A percentile compares a stretch with the other conserved stretches of the same genome.
phyloP scores from a whole-genome alignment of 2,329 filamentous ascomycete species.

The Venturiaceae sp. region DNA sequence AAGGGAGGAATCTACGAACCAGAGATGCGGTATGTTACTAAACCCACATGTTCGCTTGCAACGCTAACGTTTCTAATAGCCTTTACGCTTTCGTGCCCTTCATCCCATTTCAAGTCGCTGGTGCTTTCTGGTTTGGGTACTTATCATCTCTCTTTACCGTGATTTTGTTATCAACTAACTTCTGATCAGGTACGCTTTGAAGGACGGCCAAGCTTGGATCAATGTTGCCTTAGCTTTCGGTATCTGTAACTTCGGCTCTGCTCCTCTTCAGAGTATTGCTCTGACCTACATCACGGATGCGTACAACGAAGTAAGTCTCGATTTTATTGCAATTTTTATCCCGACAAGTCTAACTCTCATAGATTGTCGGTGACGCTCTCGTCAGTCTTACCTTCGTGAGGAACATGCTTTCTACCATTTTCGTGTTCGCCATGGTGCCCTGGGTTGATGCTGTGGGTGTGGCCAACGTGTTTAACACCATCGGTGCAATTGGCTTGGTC shows the following conservation, averaged over 20 bases:
- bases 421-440: constrained; percentile 36
- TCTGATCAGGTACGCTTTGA: constrained; percentile 15
- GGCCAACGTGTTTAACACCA: constrained; percentile 27
- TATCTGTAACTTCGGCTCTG: constrained; percentile 27
- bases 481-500: constrained; percentile 23
- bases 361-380: constrained; percentile 39
- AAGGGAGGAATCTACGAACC: constrained; percentile 31
- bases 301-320: constrained; percentile 23
- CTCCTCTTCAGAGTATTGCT: constrained; percentile 21
- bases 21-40: constrained; percentile 30
- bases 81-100: constrained; percentile 25
- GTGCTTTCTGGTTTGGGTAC: neutral
- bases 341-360: constrained; percentile 9
- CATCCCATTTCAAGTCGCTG: constrained; percentile 16
- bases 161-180: neutral
- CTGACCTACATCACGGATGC: constrained; percentile 31
- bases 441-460: constrained; percentile 31
- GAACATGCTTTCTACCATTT: constrained; percentile 32
- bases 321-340: neutral
- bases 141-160: too few relatives aligned
- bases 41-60: constrained; percentile 21
- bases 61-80: constrained; percentile 26
- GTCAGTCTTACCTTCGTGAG: constrained; percentile 35
- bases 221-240: constrained; percentile 26
- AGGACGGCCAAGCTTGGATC: constrained; percentile 18